Evolutionary conservation across 306 rosid genomes (phyloP).

Genomic region (Glycine soja): DNA sequence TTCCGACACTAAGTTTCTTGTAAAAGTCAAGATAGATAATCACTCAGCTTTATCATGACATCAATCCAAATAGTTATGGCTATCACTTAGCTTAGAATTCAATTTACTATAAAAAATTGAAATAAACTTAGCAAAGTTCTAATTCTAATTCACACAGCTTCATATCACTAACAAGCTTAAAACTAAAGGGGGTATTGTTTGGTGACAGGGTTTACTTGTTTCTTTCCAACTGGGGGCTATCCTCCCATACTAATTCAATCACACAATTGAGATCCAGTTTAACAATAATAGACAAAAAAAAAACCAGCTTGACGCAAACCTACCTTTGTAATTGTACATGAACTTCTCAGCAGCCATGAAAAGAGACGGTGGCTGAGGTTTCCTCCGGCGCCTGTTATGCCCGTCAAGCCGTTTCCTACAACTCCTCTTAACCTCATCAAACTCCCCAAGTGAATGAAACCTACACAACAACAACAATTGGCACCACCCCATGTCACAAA

Average conservation of each 20-base stretch:
- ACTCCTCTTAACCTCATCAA: constrained; percentile 88
- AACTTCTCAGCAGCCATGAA: constrained; percentile 60
- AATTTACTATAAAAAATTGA: background rate
- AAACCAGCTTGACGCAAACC: constrained; percentile 52
- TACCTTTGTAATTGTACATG: constrained; percentile 69
- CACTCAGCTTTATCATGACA: constrained; percentile 3
- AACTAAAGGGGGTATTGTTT: background rate
- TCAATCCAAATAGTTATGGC: constrained; percentile 5
- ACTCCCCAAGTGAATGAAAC: constrained; percentile 87
- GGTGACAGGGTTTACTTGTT: background rate
- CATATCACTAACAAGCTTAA: constrained; percentile 31
- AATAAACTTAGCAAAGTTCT: background rate
- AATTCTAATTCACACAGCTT: background rate
- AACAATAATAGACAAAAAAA: constrained; percentile 9
- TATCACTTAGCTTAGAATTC: constrained; percentile 3
- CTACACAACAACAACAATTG: constrained; percentile 50
- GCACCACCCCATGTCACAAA: constrained; percentile 33
- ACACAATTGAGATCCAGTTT: constrained; percentile 6
- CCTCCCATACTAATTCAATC: background rate
- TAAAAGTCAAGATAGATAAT: constrained; percentile 23
- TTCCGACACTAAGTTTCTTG: constrained; percentile 22
- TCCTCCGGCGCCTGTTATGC: constrained; percentile 84
- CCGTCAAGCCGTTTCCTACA: constrained; percentile 91
- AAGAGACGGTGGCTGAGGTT: constrained; percentile 75
- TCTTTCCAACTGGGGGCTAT: background rate